A percentile compares a stretch with the other conserved stretches of the same genome.
These are phyloP conservation scores for Coelastrella sp. DNA, from an alignment of 139 green algal species.

Conservation along the genomic window DNA sequence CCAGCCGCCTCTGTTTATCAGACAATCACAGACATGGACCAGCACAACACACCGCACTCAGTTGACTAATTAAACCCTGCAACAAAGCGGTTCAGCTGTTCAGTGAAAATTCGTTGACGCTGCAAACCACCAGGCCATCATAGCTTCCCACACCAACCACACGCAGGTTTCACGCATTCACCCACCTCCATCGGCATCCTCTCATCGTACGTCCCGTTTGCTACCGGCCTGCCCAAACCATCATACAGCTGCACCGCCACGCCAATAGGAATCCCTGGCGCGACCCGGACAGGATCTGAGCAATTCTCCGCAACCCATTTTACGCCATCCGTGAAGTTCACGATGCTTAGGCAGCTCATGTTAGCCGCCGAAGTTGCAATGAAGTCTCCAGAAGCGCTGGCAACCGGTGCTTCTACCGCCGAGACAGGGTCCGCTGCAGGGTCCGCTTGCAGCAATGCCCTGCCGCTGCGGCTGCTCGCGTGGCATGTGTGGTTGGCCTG, in stretches of 20 bases:
- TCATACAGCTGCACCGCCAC: conserved; percentile 9
- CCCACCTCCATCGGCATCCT: conserved; percentile 38
- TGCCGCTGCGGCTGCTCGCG: not conserved
- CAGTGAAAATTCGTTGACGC: too few relatives aligned
- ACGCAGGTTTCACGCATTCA: too few relatives aligned
- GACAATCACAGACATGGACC: too few relatives aligned
- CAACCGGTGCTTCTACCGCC: not conserved
- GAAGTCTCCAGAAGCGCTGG: not conserved
- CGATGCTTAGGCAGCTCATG: not conserved
- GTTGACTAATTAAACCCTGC: too few relatives aligned
- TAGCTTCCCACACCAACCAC: too few relatives aligned
- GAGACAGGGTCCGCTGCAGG: not conserved
- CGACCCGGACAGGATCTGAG: not conserved
- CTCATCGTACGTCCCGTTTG: conserved; percentile 3
- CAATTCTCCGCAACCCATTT: not conserved
- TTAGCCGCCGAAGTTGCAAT: conserved; percentile 10
- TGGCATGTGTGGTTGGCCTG: not conserved
- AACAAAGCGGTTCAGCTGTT: too few relatives aligned
- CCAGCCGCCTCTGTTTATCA: too few relatives aligned
- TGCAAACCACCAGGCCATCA: too few relatives aligned
- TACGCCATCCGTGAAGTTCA: not conserved
- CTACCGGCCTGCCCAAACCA: not conserved
- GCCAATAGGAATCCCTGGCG: conserved; percentile 6
- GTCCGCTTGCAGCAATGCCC: not conserved
- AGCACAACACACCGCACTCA: too few relatives aligned